Base-by-base conservation (phyloP, 805 yeast species). In the Pichia gijzeniarum region DNA sequence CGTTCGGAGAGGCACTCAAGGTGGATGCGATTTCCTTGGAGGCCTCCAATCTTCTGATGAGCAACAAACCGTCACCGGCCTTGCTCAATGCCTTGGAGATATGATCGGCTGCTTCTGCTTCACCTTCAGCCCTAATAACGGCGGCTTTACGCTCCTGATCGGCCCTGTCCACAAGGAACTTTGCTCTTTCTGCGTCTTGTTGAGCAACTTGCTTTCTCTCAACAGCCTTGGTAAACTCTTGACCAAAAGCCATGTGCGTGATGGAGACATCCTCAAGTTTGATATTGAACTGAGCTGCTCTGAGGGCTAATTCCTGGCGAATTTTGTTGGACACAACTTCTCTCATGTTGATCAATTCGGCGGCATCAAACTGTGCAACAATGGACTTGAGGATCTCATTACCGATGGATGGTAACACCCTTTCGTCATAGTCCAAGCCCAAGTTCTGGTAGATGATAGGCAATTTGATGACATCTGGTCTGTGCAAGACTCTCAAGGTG, bases 181-280 rank as follows among this genome's bases (percentile, higher is more conserved):
- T 85, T 48, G 98, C 96, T 55, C 99, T 78, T 72, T 93, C 98
- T 20, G 99, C 98, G 63, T 93, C 99, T 69, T 93, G 99, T 71
- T 93, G 99, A 28, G 99, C 99, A 68, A 93, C 95, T 69, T 93
- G 98, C 65, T 93, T 93, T 70, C 87, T 95, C 70, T 93, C 99
- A 49, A 93, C 99, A 30, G 99, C 98, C 67, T 86, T 90, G 44
- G 99, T 93, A 72, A 93, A 93, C 63, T 93, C 99, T 53, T 76
- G 77, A 44, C 99, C 98, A 65, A 93, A 93, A 0, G 97, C 87
- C 87, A 93, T 82, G 68, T 93, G 99, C 14, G 99, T 93, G 55
- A 93, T 93, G 21, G 96, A 86, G 43, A 93, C 99, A 68, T 93
- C 99, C 67, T 93, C 99, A 55, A 93, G 76, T 62, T 76, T 84